These are phyloP conservation scores for Aureobasidium vineae DNA, from an alignment of 2,329 filamentous ascomycete genomes.

Conservation along the genomic window DNA sequence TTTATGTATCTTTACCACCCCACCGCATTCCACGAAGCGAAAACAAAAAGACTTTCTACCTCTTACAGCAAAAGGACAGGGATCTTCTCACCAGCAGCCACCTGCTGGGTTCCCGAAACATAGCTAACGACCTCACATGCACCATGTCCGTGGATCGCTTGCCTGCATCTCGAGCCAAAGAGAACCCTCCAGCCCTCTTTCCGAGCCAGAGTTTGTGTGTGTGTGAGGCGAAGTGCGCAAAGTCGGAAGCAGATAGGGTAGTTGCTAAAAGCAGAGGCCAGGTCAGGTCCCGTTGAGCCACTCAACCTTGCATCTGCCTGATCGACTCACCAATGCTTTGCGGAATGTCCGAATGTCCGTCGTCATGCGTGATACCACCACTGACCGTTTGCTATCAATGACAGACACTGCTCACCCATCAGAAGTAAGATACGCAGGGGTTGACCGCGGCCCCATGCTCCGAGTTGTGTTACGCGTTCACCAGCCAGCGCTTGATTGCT, in stretches of 20 bases:
- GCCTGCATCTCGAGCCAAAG: not conserved
- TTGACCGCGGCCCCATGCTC: constrained; percentile 19
- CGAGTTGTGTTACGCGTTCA: constrained; percentile 20
- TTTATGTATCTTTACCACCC: constrained; percentile 8
- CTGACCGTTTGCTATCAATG: not conserved
- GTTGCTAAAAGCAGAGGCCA: not conserved
- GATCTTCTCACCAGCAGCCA: constrained; percentile 12
- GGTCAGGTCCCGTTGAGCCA: not conserved
- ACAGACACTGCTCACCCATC: not conserved
- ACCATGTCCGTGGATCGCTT: constrained; percentile 15
- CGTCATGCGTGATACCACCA: constrained; percentile 7
- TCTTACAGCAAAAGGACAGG: constrained; percentile 12
- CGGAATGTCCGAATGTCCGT: constrained; percentile 8
- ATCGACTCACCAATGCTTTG: not conserved
- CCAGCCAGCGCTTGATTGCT: constrained; percentile 15
- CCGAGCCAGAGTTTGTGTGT: not conserved
- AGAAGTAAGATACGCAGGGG: constrained; percentile 9
- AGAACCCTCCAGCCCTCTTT: constrained; percentile 4
- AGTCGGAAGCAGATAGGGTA: constrained; percentile 13
- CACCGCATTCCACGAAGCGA: not conserved
- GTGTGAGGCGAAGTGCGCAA: not conserved
- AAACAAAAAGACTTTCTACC: constrained; percentile 4
- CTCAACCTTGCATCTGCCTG: constrained; percentile 6
- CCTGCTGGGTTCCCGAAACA: not conserved
- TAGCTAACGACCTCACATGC: constrained; percentile 3